Evolutionary conservation across 148 eudicot genomes (phyloP).

Genomic region (Simmondsia chinensis): DNA sequence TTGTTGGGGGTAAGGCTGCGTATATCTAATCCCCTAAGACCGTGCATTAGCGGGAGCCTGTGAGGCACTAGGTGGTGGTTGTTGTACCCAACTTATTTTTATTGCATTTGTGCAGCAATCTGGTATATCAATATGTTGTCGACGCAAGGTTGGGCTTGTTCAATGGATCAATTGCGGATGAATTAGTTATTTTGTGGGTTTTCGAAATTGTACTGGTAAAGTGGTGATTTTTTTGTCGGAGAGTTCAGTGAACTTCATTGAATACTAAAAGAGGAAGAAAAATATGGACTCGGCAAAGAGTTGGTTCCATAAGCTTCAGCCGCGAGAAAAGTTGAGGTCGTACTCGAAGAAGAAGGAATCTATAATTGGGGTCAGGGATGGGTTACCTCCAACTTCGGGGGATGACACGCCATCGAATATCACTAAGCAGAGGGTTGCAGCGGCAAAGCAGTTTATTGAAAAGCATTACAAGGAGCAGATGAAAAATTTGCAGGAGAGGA

Average conservation of each 20-base stretch:
- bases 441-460: constrained; percentile 96
- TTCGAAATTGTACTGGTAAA: neutral
- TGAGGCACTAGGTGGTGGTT: too few relatives aligned
- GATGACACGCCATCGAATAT: constrained; percentile 73
- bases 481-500: constrained; percentile 95
- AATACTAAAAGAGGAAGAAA: constrained; percentile 9
- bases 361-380: constrained; percentile 40
- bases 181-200: too few relatives aligned
- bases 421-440: constrained; percentile 86
- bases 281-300: constrained; percentile 86
- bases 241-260: constrained; percentile 6
- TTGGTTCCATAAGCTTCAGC: constrained; percentile 91
- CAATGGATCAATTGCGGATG: too few relatives aligned
- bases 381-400: constrained; percentile 29
- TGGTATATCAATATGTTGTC: too few relatives aligned
- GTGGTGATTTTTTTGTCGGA: neutral
- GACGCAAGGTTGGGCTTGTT: too few relatives aligned
- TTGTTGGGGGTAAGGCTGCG: too few relatives aligned
- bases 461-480: constrained; percentile 99
- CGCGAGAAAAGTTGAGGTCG: constrained; percentile 64
- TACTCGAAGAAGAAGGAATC: constrained; percentile 58
- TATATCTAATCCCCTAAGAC: too few relatives aligned
- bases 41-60: too few relatives aligned
- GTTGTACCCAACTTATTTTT: too few relatives aligned
- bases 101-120: too few relatives aligned